Evolutionary conservation across 495 filamentous ascomycete species (phyloP).

Genomic region (Aspergillus kassunensis): DNA sequence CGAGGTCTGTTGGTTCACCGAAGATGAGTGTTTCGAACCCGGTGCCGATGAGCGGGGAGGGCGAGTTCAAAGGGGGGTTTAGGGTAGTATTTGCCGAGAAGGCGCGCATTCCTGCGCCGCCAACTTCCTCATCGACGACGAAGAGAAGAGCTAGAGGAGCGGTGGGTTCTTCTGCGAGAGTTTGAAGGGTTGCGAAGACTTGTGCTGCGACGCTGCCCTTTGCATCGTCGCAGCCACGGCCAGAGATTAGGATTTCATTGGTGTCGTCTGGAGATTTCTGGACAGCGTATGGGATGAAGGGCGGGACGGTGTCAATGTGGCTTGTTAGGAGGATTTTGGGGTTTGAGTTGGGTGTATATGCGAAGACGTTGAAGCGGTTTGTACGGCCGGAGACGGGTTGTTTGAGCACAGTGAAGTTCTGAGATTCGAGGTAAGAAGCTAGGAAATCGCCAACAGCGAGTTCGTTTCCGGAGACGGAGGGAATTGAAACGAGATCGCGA

Average conservation of each 20-base stretch:
- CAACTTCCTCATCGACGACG: constrained; percentile 83
- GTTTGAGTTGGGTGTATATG: constrained; percentile 54
- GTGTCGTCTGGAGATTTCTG: constrained; percentile 26
- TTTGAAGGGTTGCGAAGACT: constrained; percentile 60
- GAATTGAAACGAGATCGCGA: constrained; percentile 65
- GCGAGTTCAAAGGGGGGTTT: constrained; percentile 27
- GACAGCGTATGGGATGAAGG: constrained; percentile 56
- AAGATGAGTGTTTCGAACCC: constrained; percentile 72
- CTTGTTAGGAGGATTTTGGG: constrained; percentile 69
- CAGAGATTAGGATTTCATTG: constrained; percentile 51
- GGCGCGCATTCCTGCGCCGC: constrained; percentile 77
- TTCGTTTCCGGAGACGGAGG: constrained; percentile 75
- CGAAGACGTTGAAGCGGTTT: constrained; percentile 73
- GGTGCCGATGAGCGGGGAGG: neutral
- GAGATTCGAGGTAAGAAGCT: constrained; percentile 57
- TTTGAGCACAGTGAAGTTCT: constrained; percentile 63
- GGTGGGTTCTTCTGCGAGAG: constrained; percentile 44
- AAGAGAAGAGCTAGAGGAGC: constrained; percentile 68
- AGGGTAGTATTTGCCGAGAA: constrained; percentile 40
- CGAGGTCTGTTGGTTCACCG: constrained; percentile 83
- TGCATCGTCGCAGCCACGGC: constrained; percentile 84
- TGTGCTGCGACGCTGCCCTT: constrained; percentile 85
- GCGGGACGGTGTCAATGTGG: constrained; percentile 69
- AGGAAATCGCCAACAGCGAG: constrained; percentile 65
- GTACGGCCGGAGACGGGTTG: constrained; percentile 43